Percentiles rank a stretch among this genome's conserved stretches.
phyloP scores from a whole-genome alignment of 2,329 filamentous ascomycete genomes.

The Dactylellina sp. region DNA sequence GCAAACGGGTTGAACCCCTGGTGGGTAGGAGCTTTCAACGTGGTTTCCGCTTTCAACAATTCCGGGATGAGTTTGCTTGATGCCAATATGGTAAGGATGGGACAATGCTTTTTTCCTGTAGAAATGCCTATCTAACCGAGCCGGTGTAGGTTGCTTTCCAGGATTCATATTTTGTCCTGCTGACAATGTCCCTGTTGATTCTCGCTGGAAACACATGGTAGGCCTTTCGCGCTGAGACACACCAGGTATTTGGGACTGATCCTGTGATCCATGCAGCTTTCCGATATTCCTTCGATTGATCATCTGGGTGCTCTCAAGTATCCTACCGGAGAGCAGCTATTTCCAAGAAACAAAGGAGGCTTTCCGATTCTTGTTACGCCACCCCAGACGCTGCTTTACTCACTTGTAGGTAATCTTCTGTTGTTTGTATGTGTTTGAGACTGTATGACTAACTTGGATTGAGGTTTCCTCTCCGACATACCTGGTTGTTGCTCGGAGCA shows the following conservation, averaged over 20 bases:
- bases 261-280: conserved; percentile 61
- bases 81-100: conserved; percentile 73
- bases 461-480: conserved; percentile 67
- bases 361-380: conserved; percentile 69
- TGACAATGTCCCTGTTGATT: conserved; percentile 58
- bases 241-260: background rate
- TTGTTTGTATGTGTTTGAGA: background rate
- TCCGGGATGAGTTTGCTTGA: conserved; percentile 77
- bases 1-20: conserved; percentile 73
- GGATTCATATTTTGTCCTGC: conserved; percentile 60
- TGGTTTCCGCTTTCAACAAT: conserved; percentile 77
- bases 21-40: conserved; percentile 77
- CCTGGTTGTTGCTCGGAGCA: conserved; percentile 68
- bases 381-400: conserved; percentile 70
- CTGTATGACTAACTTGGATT: conserved; percentile 5
- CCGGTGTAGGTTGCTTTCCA: conserved; percentile 68
- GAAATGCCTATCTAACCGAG: conserved; percentile 1
- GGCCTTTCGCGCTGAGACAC: conserved; percentile 58
- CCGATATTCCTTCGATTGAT: conserved; percentile 69
- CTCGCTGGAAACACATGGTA: conserved; percentile 64
- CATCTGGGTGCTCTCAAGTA: conserved; percentile 68
- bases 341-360: conserved; percentile 61
- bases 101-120: conserved; percentile 25
- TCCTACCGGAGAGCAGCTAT: conserved; percentile 61
- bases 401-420: conserved; percentile 65